Conservation (phyloP, 73 alveolate genomes). For the Paramecium biaurelia region DNA sequence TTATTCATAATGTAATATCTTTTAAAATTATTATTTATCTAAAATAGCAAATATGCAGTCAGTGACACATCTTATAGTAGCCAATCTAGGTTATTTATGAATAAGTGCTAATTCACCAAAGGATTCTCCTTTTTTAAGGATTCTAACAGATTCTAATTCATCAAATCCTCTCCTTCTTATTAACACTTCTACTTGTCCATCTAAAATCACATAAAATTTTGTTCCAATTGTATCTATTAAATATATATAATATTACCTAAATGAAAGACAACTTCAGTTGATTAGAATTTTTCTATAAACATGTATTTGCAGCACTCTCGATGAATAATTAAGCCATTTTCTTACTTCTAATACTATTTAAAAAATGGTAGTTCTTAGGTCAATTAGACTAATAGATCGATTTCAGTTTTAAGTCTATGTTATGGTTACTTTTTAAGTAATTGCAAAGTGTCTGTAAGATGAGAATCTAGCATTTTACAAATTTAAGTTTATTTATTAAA, state of each 20-base stretch:
- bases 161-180: constrained; percentile 25
- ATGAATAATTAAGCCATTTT: not conserved
- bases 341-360: not conserved
- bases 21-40: constrained; percentile 42
- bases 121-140: constrained; percentile 35
- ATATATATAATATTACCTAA: not conserved
- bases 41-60: constrained; percentile 56
- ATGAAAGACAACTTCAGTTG: not conserved
- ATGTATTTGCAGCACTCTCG: not conserved
- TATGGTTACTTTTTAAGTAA: not conserved
- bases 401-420: not conserved
- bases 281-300: not conserved
- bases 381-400: not conserved
- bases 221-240: not conserved
- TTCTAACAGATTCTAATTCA: constrained; percentile 25
- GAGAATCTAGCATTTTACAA: not conserved
- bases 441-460: not conserved
- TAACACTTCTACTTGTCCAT: constrained; percentile 31
- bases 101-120: constrained; percentile 58
- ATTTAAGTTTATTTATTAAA: not conserved
- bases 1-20: constrained; percentile 9
- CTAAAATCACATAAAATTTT: constrained; percentile 50
- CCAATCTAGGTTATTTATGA: constrained; percentile 45
- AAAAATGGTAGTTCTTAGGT: constrained; percentile 19
- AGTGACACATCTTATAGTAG: constrained; percentile 46